Conservation (phyloP, 2,329 filamentous ascomycete species). For the Paracorniculantispora psalliotae region DNA sequence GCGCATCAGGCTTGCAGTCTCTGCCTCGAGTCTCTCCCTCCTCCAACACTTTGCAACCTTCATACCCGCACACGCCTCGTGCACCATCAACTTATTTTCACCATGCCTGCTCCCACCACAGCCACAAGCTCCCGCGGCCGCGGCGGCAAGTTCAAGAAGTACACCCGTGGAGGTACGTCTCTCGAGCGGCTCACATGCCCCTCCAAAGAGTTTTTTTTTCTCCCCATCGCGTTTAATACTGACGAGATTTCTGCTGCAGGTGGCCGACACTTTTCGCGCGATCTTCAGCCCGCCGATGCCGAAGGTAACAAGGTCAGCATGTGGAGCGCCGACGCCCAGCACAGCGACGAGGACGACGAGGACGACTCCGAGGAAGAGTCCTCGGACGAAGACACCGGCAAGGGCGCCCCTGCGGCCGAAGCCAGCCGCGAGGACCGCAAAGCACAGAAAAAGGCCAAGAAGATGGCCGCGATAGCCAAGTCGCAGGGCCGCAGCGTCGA, state of each 20-base stretch:
- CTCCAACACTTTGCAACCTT: not conserved
- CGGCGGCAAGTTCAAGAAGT: constrained; percentile 92
- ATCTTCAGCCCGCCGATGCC: constrained; percentile 80
- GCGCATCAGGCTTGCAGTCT: constrained; percentile 6
- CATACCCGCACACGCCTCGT: constrained; percentile 5
- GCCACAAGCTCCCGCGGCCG: constrained; percentile 63
- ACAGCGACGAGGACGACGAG: constrained; percentile 44
- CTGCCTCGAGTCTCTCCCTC: not conserved
- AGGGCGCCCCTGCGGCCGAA: constrained; percentile 42
- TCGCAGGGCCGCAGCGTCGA: constrained; percentile 67
- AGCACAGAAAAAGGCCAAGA: constrained; percentile 82
- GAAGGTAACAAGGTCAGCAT: constrained; percentile 87
- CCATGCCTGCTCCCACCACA: constrained; percentile 41
- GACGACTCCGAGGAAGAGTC: constrained; percentile 49
- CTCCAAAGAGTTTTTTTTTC: not conserved
- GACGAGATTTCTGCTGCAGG: constrained; percentile 46
- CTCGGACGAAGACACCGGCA: constrained; percentile 44
- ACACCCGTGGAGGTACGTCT: constrained; percentile 72
- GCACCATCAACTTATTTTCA: constrained; percentile 12
- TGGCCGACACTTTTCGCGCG: constrained; percentile 91
- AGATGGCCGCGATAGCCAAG: constrained; percentile 79
- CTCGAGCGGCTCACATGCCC: constrained; percentile 1
- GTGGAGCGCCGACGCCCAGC: constrained; percentile 62
- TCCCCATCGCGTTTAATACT: constrained; percentile 13
- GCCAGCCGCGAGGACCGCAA: constrained; percentile 74